A percentile compares a stretch with the other conserved stretches of the same genome.
These are phyloP conservation scores for Betula pendula DNA, from an alignment of 306 rosid genomes.

Conservation along the genomic window DNA sequence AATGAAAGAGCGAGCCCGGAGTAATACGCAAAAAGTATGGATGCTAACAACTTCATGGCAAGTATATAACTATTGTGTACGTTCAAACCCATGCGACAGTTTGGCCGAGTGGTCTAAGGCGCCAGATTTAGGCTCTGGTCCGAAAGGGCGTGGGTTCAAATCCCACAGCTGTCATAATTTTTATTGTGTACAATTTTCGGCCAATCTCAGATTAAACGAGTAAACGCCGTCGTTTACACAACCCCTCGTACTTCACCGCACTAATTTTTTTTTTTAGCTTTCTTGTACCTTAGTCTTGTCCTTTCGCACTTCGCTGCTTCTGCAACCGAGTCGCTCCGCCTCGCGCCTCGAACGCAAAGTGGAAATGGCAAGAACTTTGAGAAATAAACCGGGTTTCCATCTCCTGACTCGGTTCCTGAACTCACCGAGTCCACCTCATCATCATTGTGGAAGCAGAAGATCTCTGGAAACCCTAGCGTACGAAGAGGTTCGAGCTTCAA, in stretches of 20 bases:
- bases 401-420: conserved; percentile 47
- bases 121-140: conserved; percentile 98
- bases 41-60: too few relatives aligned
- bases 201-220: neutral
- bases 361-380: conserved; percentile 53
- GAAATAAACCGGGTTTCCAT: conserved; percentile 32
- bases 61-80: too few relatives aligned
- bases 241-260: neutral
- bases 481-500: conserved; percentile 62
- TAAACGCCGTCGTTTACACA: neutral
- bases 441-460: conserved; percentile 24
- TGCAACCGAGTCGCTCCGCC: neutral
- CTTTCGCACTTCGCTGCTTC: neutral
- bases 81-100: too few relatives aligned
- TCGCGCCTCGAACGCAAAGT: neutral
- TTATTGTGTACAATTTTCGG: neutral
- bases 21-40: too few relatives aligned
- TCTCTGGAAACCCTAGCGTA: conserved; percentile 64
- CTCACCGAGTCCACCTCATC: conserved; percentile 31
- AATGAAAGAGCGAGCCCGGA: too few relatives aligned
- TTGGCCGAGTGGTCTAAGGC: conserved; percentile 91
- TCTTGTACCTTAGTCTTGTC: too few relatives aligned
- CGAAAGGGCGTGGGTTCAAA: conserved; percentile 98
- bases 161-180: conserved; percentile 74
- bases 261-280: too few relatives aligned